Evolutionary conservation across 768 basidiomycete genomes (phyloP).

Genomic region (Mycena latifolia): DNA sequence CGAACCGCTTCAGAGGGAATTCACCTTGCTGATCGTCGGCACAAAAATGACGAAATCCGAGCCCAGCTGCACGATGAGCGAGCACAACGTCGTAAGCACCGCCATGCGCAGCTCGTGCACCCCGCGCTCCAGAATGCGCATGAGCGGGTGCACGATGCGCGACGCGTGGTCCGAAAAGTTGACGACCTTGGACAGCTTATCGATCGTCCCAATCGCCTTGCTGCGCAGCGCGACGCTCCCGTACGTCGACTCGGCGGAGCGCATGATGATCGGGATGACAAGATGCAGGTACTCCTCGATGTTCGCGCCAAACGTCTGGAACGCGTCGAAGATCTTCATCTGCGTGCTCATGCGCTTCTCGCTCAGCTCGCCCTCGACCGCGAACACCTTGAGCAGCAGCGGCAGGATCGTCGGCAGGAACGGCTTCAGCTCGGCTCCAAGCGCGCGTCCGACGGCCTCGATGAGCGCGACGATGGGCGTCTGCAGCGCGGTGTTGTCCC

Average conservation of each 20-base stretch:
- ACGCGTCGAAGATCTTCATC: conserved; percentile 94
- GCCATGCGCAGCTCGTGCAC: conserved; percentile 85
- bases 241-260: conserved; percentile 87
- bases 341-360: conserved; percentile 86
- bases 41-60: conserved; percentile 98
- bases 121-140: conserved; percentile 81
- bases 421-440: conserved; percentile 97
- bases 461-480: conserved; percentile 93
- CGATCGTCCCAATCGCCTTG: conserved; percentile 91
- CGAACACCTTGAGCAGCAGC: conserved; percentile 81
- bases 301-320: conserved; percentile 95
- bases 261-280: conserved; percentile 94
- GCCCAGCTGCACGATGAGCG: conserved; percentile 92
- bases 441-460: conserved; percentile 91
- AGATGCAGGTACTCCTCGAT: conserved; percentile 99
- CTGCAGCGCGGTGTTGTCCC: conserved; percentile 89
- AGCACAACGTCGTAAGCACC: conserved; percentile 94
- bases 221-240: conserved; percentile 82
- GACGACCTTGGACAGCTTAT: conserved; percentile 88
- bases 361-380: conserved; percentile 86
- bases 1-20: conserved; percentile 14
- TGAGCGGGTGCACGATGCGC: conserved; percentile 95
- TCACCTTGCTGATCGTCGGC: conserved; percentile 95
- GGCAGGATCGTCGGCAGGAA: conserved; percentile 95
- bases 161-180: conserved; percentile 99